Percentiles rank a stretch among this genome's conserved stretches.
These are phyloP conservation scores for Solanum ahanhuiri DNA, from an alignment of 257 asterid species.

Conservation along the genomic window DNA sequence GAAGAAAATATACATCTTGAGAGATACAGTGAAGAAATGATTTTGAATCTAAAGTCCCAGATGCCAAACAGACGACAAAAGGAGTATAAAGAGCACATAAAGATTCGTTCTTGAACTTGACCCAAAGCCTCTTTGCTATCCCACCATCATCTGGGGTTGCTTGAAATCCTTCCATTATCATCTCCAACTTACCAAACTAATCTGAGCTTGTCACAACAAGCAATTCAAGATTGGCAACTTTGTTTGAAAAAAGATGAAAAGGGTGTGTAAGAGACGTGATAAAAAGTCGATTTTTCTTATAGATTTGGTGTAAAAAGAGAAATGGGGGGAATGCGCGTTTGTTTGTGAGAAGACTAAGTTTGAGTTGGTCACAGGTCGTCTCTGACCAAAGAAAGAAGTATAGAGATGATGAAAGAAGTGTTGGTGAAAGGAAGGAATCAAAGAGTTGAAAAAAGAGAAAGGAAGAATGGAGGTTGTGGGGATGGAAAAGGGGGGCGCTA, in stretches of 20 bases:
- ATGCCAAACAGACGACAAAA: slow-evolving; percentile 36
- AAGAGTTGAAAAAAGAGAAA: background rate
- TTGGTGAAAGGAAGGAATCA: background rate
- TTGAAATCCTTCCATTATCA: slow-evolving; percentile 4
- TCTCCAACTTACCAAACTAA: background rate
- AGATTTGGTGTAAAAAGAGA: background rate
- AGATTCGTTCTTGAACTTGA: slow-evolving; percentile 39
- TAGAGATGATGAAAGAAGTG: background rate
- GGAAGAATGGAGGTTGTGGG: too few species aligned
- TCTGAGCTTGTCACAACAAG: background rate
- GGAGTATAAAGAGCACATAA: slow-evolving; percentile 53
- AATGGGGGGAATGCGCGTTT: background rate
- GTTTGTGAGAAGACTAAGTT: background rate
- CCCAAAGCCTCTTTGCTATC: slow-evolving; percentile 46
- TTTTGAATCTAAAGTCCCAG: slow-evolving; percentile 35
- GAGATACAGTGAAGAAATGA: slow-evolving; percentile 43
- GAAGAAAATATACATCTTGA: slow-evolving; percentile 55
- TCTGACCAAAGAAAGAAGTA: background rate
- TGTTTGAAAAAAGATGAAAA: background rate
- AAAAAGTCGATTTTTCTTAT: background rate
- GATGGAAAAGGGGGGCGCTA: background rate
- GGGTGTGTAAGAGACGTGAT: background rate
- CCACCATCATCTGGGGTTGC: slow-evolving; percentile 36
- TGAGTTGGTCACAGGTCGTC: background rate
- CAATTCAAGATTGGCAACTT: background rate